A percentile compares a stretch with the other conserved stretches of the same genome.
Evolutionary conservation across 768 basidiomycete species (phyloP).

Genomic region (Rhizopogon vesiculosus): DNA sequence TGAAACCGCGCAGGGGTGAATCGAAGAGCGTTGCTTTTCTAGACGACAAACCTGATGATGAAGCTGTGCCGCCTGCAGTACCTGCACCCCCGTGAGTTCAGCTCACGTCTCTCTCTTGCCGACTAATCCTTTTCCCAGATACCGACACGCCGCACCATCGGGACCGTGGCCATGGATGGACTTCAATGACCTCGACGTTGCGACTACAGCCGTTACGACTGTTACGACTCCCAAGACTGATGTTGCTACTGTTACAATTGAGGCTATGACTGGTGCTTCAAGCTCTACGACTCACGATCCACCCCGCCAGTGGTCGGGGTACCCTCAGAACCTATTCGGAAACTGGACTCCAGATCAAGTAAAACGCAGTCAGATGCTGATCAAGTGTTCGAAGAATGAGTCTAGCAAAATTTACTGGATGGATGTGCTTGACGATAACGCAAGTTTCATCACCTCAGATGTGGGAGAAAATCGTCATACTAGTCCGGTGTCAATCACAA

Average conservation of each 20-base stretch:
- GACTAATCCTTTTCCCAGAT: neutral
- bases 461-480: too few relatives aligned
- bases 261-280: neutral
- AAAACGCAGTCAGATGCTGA: too few relatives aligned
- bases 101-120: too few relatives aligned
- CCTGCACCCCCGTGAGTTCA: neutral
- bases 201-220: neutral
- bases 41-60: too few relatives aligned
- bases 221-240: constrained; percentile 17
- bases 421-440: too few relatives aligned
- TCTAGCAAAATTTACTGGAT: too few relatives aligned
- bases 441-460: too few relatives aligned
- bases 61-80: neutral
- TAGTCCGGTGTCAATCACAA: too few relatives aligned
- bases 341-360: too few relatives aligned
- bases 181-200: neutral
- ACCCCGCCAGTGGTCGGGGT: neutral
- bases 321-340: constrained; percentile 21
- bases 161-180: constrained; percentile 33
- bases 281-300: too few relatives aligned
- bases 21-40: neutral
- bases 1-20: neutral
- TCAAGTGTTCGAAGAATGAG: too few relatives aligned
- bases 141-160: constrained; percentile 18
- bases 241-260: constrained; percentile 5